These are phyloP conservation scores for Lupinus albus DNA, from an alignment of 306 rosid genomes.

Conservation along the genomic window DNA sequence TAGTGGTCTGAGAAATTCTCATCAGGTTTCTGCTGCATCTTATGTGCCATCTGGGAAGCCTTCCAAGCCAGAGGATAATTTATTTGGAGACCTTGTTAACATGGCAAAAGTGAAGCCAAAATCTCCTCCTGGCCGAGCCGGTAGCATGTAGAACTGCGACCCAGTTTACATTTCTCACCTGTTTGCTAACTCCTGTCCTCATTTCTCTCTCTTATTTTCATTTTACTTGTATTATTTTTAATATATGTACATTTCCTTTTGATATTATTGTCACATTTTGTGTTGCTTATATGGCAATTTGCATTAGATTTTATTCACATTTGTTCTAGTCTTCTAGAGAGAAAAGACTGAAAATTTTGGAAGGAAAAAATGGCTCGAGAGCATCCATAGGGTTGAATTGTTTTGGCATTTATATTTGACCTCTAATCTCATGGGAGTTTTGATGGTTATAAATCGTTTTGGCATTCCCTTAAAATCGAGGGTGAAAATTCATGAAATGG, in stretches of 20 bases:
- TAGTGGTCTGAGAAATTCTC: constrained; percentile 53
- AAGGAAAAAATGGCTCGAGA: constrained; percentile 25
- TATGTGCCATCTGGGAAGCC: constrained; percentile 70
- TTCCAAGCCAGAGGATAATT: constrained; percentile 86
- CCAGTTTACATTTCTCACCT: constrained; percentile 37
- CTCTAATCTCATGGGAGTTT: background rate
- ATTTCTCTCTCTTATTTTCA: constrained; percentile 26
- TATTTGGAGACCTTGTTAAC: constrained; percentile 94
- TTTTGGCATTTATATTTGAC: background rate
- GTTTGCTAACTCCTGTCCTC: constrained; percentile 47
- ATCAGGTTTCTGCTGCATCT: constrained; percentile 71
- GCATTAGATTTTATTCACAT: constrained; percentile 58
- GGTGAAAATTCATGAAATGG: background rate
- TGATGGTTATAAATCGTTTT: background rate
- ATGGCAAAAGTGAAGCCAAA: constrained; percentile 86
- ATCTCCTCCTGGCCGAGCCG: constrained; percentile 63
- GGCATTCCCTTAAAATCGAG: background rate
- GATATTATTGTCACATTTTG: constrained; percentile 40
- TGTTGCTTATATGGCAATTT: constrained; percentile 54
- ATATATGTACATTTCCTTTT: constrained; percentile 45
- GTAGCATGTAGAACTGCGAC: constrained; percentile 50
- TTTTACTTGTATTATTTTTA: constrained; percentile 36
- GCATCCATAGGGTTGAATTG: background rate
- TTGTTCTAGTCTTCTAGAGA: constrained; percentile 63
- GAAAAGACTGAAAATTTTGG: constrained; percentile 38